Base-by-base conservation (phyloP, 768 basidiomycete species). In the Roridomyces roridus region DNA sequence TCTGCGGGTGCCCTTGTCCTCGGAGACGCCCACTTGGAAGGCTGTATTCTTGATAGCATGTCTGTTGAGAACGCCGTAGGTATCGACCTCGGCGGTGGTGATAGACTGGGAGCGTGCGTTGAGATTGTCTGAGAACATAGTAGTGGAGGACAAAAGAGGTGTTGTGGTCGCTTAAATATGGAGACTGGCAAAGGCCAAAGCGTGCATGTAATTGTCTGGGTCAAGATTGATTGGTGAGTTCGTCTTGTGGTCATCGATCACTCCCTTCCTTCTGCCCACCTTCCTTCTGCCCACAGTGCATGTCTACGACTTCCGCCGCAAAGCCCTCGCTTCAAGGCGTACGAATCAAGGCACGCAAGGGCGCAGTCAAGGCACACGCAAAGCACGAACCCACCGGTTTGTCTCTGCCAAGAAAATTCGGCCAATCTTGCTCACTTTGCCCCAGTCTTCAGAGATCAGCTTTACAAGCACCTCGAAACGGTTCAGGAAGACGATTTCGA, bases 271-370 rank as follows among this genome's bases (percentile, higher is more conserved):
- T n/a, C n/a, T n/a, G n/a, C n/a, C n/a, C n/a, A n/a, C n/a, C n/a
- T n/a, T n/a, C n/a, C 42, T 5, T 43, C 20, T 37, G 26, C 18
- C 9, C 28, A 81, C 77, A 81, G 88, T 92, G 91, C 78, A 93
- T 93, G 91, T 93, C 91, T 9, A 17, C 39, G 91, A 74, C 87
- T 77, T 73, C 85, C 71, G 80, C 85, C 77, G 72, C 85, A 77
- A 92, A 91, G 85, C 91, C 91, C 89, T 90, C 90, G 81, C 83
- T 93, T 74, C 88, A 89, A 84, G 91, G 91, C 77, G 92, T 94
- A 75, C 83, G 89, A 83, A 93, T 94, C 69, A 94, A 89, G 85
- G 91, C 91, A 71, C 87, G 93, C 78, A 94, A 94, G 79, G 88
- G 92, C 66, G 91, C 89, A 69, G 92, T 92, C 66, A 94, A 94